phyloP scores from a whole-genome alignment of 257 asterid genomes.

The Oldenlandia corymbosa region DNA sequence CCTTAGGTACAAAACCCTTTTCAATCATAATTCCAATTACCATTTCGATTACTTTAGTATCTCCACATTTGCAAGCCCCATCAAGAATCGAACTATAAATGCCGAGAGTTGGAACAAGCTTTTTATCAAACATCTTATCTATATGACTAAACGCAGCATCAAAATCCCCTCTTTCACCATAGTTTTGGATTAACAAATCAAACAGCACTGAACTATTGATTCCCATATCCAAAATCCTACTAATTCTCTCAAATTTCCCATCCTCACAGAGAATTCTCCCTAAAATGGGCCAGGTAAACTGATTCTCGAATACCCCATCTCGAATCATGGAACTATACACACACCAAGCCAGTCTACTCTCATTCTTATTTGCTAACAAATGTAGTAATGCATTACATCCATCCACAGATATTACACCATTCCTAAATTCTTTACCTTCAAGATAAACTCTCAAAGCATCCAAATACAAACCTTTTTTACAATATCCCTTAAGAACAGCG shows the following conservation, averaged over 20 bases:
- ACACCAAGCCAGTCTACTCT: slow-evolving; percentile 55
- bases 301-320: slow-evolving; percentile 40
- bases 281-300: slow-evolving; percentile 47
- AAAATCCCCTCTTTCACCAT: slow-evolving; percentile 57
- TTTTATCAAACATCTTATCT: slow-evolving; percentile 29
- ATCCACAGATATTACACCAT: slow-evolving; percentile 24
- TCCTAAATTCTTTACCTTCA: slow-evolving; percentile 32
- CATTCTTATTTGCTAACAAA: slow-evolving; percentile 44
- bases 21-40: slow-evolving; percentile 35
- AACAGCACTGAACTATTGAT: slow-evolving; percentile 33
- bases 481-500: slow-evolving; percentile 48
- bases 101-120: slow-evolving; percentile 39
- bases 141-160: slow-evolving; percentile 48
- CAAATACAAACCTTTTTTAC: slow-evolving; percentile 35
- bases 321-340: slow-evolving; percentile 52
- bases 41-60: slow-evolving; percentile 36
- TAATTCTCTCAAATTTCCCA: slow-evolving; percentile 51
- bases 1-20: slow-evolving; percentile 33
- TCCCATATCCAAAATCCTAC: slow-evolving; percentile 43
- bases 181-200: slow-evolving; percentile 48
- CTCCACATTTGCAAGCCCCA: slow-evolving; percentile 57
- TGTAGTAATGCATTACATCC: slow-evolving; percentile 46
- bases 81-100: slow-evolving; percentile 60
- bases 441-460: slow-evolving; percentile 44
- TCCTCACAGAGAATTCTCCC: slow-evolving; percentile 42